These are phyloP conservation scores for Leptosphaerulina australis DNA, from an alignment of 2,329 filamentous ascomycete genomes.

Conservation along the genomic window DNA sequence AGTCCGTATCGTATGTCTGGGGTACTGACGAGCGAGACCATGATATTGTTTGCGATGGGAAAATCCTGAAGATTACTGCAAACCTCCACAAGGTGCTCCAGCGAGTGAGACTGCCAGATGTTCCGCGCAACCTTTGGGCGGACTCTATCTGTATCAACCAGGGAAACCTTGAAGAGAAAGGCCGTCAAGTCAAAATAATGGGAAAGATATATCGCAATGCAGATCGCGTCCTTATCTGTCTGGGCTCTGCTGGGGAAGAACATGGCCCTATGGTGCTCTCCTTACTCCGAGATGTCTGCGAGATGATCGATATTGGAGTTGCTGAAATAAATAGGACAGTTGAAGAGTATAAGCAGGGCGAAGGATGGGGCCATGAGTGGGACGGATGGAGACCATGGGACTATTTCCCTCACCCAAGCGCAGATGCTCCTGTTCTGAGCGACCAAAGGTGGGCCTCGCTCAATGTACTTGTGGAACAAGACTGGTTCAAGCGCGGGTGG, in stretches of 20 bases:
- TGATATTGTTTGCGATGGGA: slow-evolving; percentile 12
- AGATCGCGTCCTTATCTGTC: slow-evolving; percentile 15
- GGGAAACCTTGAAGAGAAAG: slow-evolving; percentile 20
- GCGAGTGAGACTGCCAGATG: slow-evolving; percentile 6
- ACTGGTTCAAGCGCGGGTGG: slow-evolving; percentile 20
- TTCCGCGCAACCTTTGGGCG: slow-evolving; percentile 18
- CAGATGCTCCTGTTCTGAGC: slow-evolving; percentile 2
- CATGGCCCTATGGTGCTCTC: slow-evolving; percentile 9
- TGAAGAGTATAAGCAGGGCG: background rate
- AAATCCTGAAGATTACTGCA: slow-evolving; percentile 6
- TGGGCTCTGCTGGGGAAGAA: slow-evolving; percentile 7
- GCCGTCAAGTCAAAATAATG: slow-evolving; percentile 22
- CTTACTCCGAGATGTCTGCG: slow-evolving; percentile 11
- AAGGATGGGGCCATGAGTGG: background rate
- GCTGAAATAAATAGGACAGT: background rate
- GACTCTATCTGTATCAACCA: slow-evolving; percentile 27
- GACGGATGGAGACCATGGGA: slow-evolving; percentile 4
- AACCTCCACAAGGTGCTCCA: slow-evolving; percentile 16
- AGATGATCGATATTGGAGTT: slow-evolving; percentile 3
- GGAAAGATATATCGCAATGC: slow-evolving; percentile 20
- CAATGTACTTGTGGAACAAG: background rate
- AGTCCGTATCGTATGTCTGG: slow-evolving; percentile 25
- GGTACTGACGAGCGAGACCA: slow-evolving; percentile 11
- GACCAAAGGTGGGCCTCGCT: slow-evolving; percentile 17
- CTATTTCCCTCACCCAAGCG: background rate